Evolutionary conservation across 768 basidiomycete genomes (phyloP), one percentile per base, ranked within the genome.

Genomic region (Termitomyces sp.): DNA sequence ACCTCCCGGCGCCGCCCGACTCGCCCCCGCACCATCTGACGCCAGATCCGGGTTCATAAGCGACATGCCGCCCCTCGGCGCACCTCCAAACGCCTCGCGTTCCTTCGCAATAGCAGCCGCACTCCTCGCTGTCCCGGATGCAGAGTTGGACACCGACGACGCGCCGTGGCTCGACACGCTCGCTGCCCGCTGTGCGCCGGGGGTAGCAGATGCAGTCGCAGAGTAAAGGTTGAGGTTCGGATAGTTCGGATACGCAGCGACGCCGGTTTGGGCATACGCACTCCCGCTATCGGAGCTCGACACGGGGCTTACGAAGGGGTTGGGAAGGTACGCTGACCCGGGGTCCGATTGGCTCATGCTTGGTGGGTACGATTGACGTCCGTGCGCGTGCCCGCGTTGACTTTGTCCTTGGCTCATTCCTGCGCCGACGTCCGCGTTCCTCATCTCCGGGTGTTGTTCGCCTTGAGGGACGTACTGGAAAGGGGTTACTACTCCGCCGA

Each of bases 401-500:
- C 48, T 28, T 2, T 28, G 35, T 14, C 35, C 49, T 40, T 46
- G 53, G 20, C 32, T 22, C 49, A 22, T 22, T 14, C 36, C 56
- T 18, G 54, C 40, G 36, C 62, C 14, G 40, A 16, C 14, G 30
- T 44, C 24, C 18, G 48, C 30, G 1, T 3, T 49, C n/a, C 48
- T 20, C 48, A 49, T 49, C 18, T 49, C 48, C 4, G 30, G 30
- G 11, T 20, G n/a, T n/a, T 20, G 30, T 7, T 49, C n/a, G 11
- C 16, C 4, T 11, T 32, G 41, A 2, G 65, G 61, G 9, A 60
- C 56, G 26, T 64, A 62, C n/a, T 49, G 57, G 43, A 73, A 74
- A 18, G 73, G 74, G n/a, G 71, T 68, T 0, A 75, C 66, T 40
- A 73, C 65, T 10, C 72, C 72, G 0, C 68, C 71, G 0, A 65